phyloP scores from a whole-genome alignment of 371 early-diverging fungal species.

The Mortierella sp. region DNA sequence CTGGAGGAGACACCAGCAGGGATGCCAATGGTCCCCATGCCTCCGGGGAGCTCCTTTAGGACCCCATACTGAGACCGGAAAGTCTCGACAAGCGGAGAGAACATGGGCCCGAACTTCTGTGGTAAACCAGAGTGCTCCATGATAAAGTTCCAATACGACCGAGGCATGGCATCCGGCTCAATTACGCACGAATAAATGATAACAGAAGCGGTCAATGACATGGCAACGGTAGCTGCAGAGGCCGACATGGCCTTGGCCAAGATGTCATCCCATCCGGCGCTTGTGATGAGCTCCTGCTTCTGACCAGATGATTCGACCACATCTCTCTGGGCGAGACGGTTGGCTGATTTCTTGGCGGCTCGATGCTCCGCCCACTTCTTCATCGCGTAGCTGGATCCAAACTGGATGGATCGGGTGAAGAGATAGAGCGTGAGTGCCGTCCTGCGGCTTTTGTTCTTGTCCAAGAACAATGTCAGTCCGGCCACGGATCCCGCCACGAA shows the following conservation, averaged over 20 bases:
- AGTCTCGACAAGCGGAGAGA: constrained; percentile 56
- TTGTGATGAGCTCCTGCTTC: constrained; percentile 21
- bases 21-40: constrained; percentile 55
- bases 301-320: constrained; percentile 10
- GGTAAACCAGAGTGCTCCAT: constrained; percentile 74
- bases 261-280: constrained; percentile 61
- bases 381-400: constrained; percentile 75
- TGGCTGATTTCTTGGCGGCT: constrained; percentile 26
- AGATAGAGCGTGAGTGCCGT: constrained; percentile 84
- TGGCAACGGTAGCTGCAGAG: constrained; percentile 69
- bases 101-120: constrained; percentile 66
- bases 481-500: constrained; percentile 85
- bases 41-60: constrained; percentile 55
- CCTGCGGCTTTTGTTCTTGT: constrained; percentile 75
- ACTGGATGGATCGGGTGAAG: constrained; percentile 81
- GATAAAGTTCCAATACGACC: constrained; percentile 73
- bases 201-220: constrained; percentile 75
- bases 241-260: constrained; percentile 63
- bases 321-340: constrained; percentile 31
- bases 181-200: constrained; percentile 73
- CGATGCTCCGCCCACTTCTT: constrained; percentile 68
- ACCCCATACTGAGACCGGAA: constrained; percentile 53
- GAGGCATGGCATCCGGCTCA: constrained; percentile 70
- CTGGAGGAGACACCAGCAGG: constrained; percentile 59
- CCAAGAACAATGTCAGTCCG: constrained; percentile 76